Conservation (phyloP, 805 yeast species). For the Candida chauliodis region DNA sequence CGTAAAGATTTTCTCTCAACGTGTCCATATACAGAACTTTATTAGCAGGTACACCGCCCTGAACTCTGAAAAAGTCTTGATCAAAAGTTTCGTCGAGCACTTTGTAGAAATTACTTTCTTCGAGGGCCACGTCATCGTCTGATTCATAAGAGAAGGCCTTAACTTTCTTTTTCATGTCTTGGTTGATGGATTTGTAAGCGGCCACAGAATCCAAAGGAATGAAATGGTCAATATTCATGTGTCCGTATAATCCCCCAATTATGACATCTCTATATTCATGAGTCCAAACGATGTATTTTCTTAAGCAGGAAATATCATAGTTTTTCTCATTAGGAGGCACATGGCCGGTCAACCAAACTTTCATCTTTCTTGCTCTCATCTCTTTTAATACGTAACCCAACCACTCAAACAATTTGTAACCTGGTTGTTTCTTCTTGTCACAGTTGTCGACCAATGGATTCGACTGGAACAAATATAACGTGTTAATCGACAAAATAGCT, state of each 20-base stretch:
- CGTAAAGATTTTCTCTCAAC: slow-evolving; percentile 52
- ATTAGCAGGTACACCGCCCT: slow-evolving; percentile 66
- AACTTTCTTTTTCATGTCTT: slow-evolving; percentile 13
- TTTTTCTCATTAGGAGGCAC: slow-evolving; percentile 85
- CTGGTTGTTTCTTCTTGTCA: slow-evolving; percentile 70
- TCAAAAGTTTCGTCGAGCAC: slow-evolving; percentile 12
- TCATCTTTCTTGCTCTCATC: slow-evolving; percentile 67
- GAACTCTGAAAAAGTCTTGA: slow-evolving; percentile 17
- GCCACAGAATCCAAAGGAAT: slow-evolving; percentile 68
- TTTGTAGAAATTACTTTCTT: slow-evolving; percentile 10
- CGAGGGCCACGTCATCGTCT: slow-evolving; percentile 13
- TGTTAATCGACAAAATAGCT: slow-evolving; percentile 76
- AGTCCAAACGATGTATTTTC: slow-evolving; percentile 76
- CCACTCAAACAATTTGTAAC: slow-evolving; percentile 75
- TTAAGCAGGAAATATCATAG: slow-evolving; percentile 65
- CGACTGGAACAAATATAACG: slow-evolving; percentile 68
- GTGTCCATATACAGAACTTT: slow-evolving; percentile 62
- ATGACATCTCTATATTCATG: slow-evolving; percentile 82
- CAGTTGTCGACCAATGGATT: slow-evolving; percentile 85
- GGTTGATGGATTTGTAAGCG: slow-evolving; percentile 53
- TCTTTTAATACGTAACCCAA: slow-evolving; percentile 71
- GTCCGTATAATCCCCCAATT: slow-evolving; percentile 81
- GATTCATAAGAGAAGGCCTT: slow-evolving; percentile 13
- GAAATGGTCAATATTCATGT: slow-evolving; percentile 87
- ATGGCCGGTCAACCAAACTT: slow-evolving; percentile 86